Base-by-base conservation (phyloP, 139 green algal genomes). In the Asterochloris erici region DNA sequence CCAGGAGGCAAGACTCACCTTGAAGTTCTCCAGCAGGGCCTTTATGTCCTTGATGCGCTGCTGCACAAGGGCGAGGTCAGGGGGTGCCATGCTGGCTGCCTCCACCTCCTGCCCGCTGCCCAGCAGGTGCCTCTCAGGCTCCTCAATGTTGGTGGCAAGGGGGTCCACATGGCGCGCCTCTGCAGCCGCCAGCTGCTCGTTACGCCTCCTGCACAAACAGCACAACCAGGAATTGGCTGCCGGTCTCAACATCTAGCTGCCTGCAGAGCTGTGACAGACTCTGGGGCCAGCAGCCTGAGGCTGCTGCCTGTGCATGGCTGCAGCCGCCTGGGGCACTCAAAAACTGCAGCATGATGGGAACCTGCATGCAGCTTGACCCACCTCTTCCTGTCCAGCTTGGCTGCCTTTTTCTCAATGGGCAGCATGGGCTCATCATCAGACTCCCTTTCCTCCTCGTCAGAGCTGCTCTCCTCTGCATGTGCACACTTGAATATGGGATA, bases 1-100 rank as follows among this genome's bases (percentile, higher is more conserved):
- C 38, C 38, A 54, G 38, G 38, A 54, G 38, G 92, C 87, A 9
- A 92, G 74, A 77, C 92, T 86, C 66, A 74, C 61, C n/a, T 84
- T 87, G 81, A 98, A 98, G 85, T 94, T 89, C 27, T 95, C 91
- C 84, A 98, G 87, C 83, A 97, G 89, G 13, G 85, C 82, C 70
- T 94, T 91, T 21, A 96, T 87, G 68, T 94, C 91, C 83, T 90
- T 87, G 69, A 95, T 91, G 79, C 89, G 89, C 1, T 80, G 80
- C 74, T 88, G 74, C 54, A 94, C 86, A 13, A 85, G 73, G 14
- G 82, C 60, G 47, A 94, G 70, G 81, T 92, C 85, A 12, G 81
- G 74, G 17, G 84, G 70, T 63, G 27, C 64, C 11, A 24, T 74
- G 28, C 82, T 47, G 28, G 69, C 75, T 24, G 69, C 85, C 63